Conservation (phyloP, 106 monocot genomes). For the Dioscorea alata region DNA sequence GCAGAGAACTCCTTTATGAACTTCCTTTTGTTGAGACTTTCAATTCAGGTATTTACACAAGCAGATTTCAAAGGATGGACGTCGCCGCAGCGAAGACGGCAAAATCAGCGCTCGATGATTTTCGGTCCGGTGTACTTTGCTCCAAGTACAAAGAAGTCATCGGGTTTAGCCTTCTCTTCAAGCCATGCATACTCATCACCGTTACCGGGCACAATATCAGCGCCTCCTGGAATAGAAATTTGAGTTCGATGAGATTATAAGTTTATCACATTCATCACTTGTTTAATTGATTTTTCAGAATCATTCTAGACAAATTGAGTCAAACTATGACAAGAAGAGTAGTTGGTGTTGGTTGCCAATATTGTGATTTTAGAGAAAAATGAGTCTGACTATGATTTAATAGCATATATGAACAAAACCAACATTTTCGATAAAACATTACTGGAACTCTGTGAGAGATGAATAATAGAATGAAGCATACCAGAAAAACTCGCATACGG, state of each 20-base stretch:
- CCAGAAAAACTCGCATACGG: constrained; percentile 40
- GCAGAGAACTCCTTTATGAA: too few species aligned
- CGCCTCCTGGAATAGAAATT: constrained; percentile 17
- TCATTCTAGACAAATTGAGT: background rate
- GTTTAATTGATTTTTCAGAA: background rate
- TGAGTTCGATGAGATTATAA: too few species aligned
- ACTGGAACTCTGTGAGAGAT: background rate
- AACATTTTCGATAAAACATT: background rate
- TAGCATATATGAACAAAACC: background rate
- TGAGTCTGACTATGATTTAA: too few species aligned
- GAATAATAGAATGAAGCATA: constrained; percentile 8
- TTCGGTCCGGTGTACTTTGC: constrained; percentile 44
- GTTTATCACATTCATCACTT: too few species aligned
- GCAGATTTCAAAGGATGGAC: too few species aligned
- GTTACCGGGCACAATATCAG: background rate
- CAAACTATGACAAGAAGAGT: background rate
- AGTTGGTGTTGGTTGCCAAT: background rate
- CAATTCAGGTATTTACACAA: too few species aligned
- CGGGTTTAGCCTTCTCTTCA: constrained; percentile 40
- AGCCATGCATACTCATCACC: constrained; percentile 40
- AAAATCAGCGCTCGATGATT: constrained; percentile 22
- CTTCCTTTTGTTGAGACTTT: too few species aligned
- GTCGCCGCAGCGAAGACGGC: too few species aligned
- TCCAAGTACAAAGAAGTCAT: constrained; percentile 36
- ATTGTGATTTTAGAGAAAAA: background rate